A percentile compares a stretch with the other conserved stretches of the same genome.
Evolutionary conservation across 192 early-diverging fungal species (phyloP).

Genomic region (Umbelopsis vinacea): DNA sequence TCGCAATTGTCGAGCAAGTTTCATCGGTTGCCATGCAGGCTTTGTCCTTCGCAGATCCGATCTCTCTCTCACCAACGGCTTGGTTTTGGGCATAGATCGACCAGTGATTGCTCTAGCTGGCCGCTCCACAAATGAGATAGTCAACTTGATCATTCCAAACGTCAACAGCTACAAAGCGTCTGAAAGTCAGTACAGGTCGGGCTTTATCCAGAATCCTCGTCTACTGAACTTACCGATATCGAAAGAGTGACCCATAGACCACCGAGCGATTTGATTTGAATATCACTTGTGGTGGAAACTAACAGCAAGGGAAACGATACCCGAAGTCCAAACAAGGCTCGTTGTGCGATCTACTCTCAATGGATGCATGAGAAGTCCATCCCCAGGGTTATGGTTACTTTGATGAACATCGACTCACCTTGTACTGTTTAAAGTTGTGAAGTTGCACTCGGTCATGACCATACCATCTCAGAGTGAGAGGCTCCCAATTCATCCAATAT

Average conservation of each 20-base stretch:
- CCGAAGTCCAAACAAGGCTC: background rate
- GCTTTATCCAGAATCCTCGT: background rate
- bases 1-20: slow-evolving; percentile 3
- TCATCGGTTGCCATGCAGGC: slow-evolving; percentile 17
- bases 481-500: slow-evolving; percentile 22
- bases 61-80: background rate
- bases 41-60: slow-evolving; percentile 10
- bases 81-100: background rate
- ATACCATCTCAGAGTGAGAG: slow-evolving; percentile 10
- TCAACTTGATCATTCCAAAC: slow-evolving; percentile 1
- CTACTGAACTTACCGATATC: background rate
- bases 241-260: background rate
- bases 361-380: background rate
- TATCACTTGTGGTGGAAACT: background rate
- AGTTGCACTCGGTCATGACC: slow-evolving; percentile 15
- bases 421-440: slow-evolving; percentile 4
- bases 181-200: no score
- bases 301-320: background rate
- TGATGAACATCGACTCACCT: background rate
- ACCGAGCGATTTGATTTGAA: background rate
- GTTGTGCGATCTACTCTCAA: background rate
- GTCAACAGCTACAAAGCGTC: background rate
- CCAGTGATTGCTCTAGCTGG: slow-evolving; percentile 15
- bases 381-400: background rate
- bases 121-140: slow-evolving; percentile 4